phyloP scores from a whole-genome alignment of 2,329 filamentous ascomycete species.

The Monosporascus sp. region DNA sequence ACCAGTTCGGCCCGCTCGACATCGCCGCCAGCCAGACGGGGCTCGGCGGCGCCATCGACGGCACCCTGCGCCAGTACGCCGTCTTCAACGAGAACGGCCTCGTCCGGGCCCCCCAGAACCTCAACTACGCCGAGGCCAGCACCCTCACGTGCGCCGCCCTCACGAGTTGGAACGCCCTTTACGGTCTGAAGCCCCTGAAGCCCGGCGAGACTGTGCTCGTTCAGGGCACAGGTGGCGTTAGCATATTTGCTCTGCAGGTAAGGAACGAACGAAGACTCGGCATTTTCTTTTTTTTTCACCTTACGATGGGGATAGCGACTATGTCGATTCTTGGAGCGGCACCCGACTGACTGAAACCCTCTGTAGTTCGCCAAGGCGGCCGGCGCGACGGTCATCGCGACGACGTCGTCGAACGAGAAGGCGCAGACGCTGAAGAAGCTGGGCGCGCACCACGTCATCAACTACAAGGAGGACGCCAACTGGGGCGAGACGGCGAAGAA shows the following conservation, averaged over 20 bases:
- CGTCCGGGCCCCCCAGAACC: slow-evolving; percentile 53
- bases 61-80: slow-evolving; percentile 61
- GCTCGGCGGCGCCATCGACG: slow-evolving; percentile 63
- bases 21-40: slow-evolving; percentile 39
- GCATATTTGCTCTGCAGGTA: slow-evolving; percentile 55
- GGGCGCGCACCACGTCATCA: slow-evolving; percentile 44
- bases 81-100: slow-evolving; percentile 65
- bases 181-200: slow-evolving; percentile 46
- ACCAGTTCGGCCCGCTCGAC: slow-evolving; percentile 40
- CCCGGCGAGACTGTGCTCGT: slow-evolving; percentile 57
- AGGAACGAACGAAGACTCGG: slow-evolving; percentile 1
- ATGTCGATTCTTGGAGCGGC: not conserved
- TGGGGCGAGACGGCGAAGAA: slow-evolving; percentile 41
- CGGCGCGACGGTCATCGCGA: slow-evolving; percentile 43
- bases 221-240: slow-evolving; percentile 67
- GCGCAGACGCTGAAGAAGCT: slow-evolving; percentile 36
- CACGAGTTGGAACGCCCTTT: slow-evolving; percentile 63
- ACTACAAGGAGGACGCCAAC: slow-evolving; percentile 39
- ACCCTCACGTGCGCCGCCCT: slow-evolving; percentile 56
- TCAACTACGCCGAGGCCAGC: slow-evolving; percentile 47
- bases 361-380: slow-evolving; percentile 42
- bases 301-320: too few relatives aligned
- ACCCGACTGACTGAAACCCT: not conserved
- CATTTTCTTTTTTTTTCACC: not conserved
- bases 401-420: slow-evolving; percentile 41